A percentile compares a stretch with the other conserved stretches of the same genome.
Conservation (phyloP, 768 basidiomycete species). For the Leucosporidium creatinivorum region DNA sequence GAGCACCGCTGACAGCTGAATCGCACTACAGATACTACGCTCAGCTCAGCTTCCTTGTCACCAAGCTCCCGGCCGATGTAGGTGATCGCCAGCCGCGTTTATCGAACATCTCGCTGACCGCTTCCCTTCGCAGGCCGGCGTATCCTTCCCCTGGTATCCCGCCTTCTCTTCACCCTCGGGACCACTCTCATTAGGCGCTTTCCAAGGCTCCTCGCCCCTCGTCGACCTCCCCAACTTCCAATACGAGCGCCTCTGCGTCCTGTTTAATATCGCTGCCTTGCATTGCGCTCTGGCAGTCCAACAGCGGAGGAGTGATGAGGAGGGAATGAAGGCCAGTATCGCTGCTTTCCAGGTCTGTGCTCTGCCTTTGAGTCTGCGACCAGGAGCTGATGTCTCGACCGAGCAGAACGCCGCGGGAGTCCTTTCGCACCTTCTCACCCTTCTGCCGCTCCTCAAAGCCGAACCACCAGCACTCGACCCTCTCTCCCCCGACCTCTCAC, state of each 20-base stretch:
- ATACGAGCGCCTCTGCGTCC: conserved; percentile 67
- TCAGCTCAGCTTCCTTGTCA: conserved; percentile 71
- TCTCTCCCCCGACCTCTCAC: conserved; percentile 60
- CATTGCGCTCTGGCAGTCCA: conserved; percentile 68
- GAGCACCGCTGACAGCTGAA: not conserved
- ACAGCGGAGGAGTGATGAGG: conserved; percentile 60
- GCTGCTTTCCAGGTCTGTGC: conserved; percentile 58
- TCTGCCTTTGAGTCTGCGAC: too few species aligned
- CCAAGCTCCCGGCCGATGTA: conserved; percentile 76
- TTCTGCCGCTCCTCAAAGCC: conserved; percentile 49
- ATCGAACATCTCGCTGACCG: not conserved
- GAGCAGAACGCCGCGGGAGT: conserved; percentile 63
- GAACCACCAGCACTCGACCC: conserved; percentile 48
- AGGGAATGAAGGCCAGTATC: conserved; percentile 78
- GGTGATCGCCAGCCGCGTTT: conserved; percentile 21
- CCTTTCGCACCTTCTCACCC: conserved; percentile 55
- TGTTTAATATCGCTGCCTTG: conserved; percentile 83
- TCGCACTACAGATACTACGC: conserved; percentile 67
- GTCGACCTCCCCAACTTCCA: conserved; percentile 63
- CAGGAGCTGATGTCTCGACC: too few species aligned
- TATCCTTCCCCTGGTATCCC: conserved; percentile 37
- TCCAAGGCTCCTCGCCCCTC: conserved; percentile 49
- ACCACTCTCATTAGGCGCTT: conserved; percentile 62
- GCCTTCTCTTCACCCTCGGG: conserved; percentile 20
- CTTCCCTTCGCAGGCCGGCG: conserved; percentile 36